phyloP scores from a whole-genome alignment of 257 asterid genomes.

The Lithospermum erythrorhizon region DNA sequence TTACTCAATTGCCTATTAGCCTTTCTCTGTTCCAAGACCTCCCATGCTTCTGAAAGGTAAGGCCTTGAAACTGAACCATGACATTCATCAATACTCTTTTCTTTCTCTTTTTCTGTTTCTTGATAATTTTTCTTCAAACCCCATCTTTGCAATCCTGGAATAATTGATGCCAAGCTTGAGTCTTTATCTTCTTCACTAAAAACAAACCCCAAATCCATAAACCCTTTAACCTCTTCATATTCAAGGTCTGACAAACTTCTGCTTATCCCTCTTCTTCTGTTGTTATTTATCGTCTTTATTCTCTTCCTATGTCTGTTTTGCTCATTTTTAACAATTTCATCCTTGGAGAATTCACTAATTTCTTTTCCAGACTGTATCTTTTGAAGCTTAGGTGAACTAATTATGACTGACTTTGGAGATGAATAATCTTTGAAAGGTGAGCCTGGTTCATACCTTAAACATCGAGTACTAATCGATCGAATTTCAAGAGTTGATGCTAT shows the following conservation, averaged over 20 bases:
- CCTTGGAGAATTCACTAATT: constrained; percentile 10
- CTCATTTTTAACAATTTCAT: neutral
- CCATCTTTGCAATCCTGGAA: constrained; percentile 67
- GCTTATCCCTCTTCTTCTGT: constrained; percentile 15
- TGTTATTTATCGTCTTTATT: neutral
- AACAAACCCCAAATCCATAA: constrained; percentile 69
- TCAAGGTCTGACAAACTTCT: constrained; percentile 75
- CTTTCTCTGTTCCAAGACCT: constrained; percentile 10
- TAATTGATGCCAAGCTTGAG: constrained; percentile 33
- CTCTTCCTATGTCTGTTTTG: neutral
- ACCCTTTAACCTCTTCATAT: constrained; percentile 61
- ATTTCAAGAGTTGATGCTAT: constrained; percentile 5
- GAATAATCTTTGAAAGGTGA: neutral
- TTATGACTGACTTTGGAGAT: constrained; percentile 29
- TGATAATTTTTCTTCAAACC: constrained; percentile 15
- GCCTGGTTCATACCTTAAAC: neutral
- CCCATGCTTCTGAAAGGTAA: constrained; percentile 85
- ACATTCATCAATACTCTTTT: neutral
- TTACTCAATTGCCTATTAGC: constrained; percentile 17
- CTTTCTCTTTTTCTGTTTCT: constrained; percentile 2
- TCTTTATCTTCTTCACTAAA: constrained; percentile 50
- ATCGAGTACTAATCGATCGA: constrained; percentile 36
- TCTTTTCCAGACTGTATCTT: constrained; percentile 30
- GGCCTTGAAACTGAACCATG: constrained; percentile 32
- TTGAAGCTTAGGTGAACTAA: constrained; percentile 21